Percentiles rank a stretch among this genome's conserved stretches.
These are phyloP conservation scores for Colletotrichum salicis DNA, from an alignment of 2,329 filamentous ascomycete genomes.

Conservation along the genomic window DNA sequence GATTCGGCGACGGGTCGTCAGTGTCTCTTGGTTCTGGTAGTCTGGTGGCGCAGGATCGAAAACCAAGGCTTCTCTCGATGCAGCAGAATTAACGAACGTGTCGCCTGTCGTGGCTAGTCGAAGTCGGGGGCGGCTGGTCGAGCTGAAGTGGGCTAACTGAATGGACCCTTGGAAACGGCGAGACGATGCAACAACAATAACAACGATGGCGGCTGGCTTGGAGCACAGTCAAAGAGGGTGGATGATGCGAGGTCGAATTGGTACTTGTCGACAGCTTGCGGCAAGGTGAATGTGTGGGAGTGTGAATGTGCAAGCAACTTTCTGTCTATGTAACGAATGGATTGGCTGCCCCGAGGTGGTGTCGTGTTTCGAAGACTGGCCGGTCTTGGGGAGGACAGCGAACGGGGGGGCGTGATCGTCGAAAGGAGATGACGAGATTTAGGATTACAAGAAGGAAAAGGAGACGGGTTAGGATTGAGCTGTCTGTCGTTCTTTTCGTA, in stretches of 20 bases:
- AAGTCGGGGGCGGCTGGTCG: slow-evolving; percentile 24
- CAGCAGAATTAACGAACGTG: slow-evolving; percentile 32
- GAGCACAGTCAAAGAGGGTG: slow-evolving; percentile 1
- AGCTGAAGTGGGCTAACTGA: slow-evolving; percentile 33
- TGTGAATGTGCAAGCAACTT: slow-evolving; percentile 24
- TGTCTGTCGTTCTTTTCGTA: slow-evolving; percentile 33
- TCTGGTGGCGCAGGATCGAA: slow-evolving; percentile 27
- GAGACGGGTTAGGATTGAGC: slow-evolving; percentile 20
- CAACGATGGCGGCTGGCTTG: background rate
- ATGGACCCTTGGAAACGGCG: slow-evolving; percentile 8
- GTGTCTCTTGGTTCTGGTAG: slow-evolving; percentile 17
- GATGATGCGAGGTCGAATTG: background rate
- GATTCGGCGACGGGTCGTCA: slow-evolving; percentile 23
- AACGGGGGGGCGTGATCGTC: slow-evolving; percentile 31
- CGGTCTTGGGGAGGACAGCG: slow-evolving; percentile 23
- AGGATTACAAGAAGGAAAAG: slow-evolving; percentile 33
- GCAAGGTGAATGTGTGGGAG: background rate
- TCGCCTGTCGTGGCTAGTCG: slow-evolving; percentile 32
- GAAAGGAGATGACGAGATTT: slow-evolving; percentile 33
- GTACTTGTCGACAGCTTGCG: slow-evolving; percentile 9
- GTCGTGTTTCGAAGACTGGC: slow-evolving; percentile 32
- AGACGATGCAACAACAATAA: slow-evolving; percentile 14
- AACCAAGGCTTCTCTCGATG: slow-evolving; percentile 22
- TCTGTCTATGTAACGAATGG: slow-evolving; percentile 34
- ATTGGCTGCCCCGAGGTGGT: slow-evolving; percentile 29